Base-by-base conservation (phyloP, 2,329 filamentous ascomycete species). In the Penicillium rolfsii region DNA sequence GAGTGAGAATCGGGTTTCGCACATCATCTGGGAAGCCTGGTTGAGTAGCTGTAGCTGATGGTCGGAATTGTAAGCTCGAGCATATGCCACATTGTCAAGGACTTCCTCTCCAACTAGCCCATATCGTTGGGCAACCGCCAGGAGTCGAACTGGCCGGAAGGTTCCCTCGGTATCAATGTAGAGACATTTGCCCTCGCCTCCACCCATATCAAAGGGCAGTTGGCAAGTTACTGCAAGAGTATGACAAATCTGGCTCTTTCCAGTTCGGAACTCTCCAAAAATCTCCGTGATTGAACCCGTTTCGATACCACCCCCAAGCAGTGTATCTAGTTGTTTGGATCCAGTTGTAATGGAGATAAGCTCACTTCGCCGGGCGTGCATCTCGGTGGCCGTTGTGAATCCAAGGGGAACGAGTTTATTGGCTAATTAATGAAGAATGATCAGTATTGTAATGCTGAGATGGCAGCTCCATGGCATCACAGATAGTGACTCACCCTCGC, bases 111-210 rank as follows among this genome's bases (percentile, higher is more conserved):
- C 95, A 3, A 93, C 96, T 2, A 99, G 84, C 0, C 96, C 96
- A 72, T 94, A 99, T 57, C 95, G 87, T 71, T 97, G 95, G 48
- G 95, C 96, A 5, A 98, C 95, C 8, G 93, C 90, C 4, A 99
- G 84, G 16, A 97, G 82, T 57, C 95, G 89, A 2, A 98, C 93
- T 0, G 95, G 96, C 66, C 93, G 87, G 75, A 99, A 99, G 1
- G 95, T 99, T 62, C 95, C 96, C 77, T 99, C 95, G 0, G 95
- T 99, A 71, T 99, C 95, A 67, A 99, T 99, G 73, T 99, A 99
- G 53, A 99, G 84, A 73, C 96, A 99, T 76, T 99, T 99, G 50
- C 95, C 95, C 79, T 99, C 95, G 33, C 96, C 95, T 58, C 95
- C 95, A 56, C 95, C 96, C 94, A 98, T 98, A 74, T 99, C 95